Evolutionary conservation across 148 eudicot genomes (phyloP).

Genomic region (Heliamphora exappendiculata): DNA sequence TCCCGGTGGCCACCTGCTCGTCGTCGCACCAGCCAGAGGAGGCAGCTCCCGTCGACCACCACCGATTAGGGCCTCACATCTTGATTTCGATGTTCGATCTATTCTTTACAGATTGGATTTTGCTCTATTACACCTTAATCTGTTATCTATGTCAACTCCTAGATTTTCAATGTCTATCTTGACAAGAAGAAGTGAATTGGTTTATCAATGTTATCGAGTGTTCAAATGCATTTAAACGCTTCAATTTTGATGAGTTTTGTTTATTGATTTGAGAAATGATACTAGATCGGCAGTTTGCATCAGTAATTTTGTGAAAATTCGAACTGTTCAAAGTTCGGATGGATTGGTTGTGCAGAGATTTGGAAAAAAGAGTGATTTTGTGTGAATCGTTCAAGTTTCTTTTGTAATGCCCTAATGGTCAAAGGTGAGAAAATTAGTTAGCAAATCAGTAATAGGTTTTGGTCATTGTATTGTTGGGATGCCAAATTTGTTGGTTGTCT

Average conservation of each 20-base stretch:
- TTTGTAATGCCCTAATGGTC: background rate
- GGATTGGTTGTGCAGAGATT: background rate
- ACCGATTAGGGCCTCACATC: background rate
- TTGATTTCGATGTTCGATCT: background rate
- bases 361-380: background rate
- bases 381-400: no score
- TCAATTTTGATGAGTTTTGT: conserved; percentile 2
- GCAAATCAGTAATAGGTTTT: no score
- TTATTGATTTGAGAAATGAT: background rate
- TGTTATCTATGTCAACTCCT: no score
- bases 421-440: no score
- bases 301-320: background rate
- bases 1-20: no score
- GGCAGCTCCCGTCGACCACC: no score
- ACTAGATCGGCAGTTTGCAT: conserved; percentile 5
- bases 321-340: background rate
- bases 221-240: background rate
- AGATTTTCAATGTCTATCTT: no score
- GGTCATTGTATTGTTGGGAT: no score
- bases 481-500: no score
- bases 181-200: background rate
- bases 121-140: background rate
- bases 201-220: background rate
- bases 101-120: background rate
- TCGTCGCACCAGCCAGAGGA: no score